phyloP scores from a whole-genome alignment of 768 basidiomycete species.

The Termitomyces sp. region DNA sequence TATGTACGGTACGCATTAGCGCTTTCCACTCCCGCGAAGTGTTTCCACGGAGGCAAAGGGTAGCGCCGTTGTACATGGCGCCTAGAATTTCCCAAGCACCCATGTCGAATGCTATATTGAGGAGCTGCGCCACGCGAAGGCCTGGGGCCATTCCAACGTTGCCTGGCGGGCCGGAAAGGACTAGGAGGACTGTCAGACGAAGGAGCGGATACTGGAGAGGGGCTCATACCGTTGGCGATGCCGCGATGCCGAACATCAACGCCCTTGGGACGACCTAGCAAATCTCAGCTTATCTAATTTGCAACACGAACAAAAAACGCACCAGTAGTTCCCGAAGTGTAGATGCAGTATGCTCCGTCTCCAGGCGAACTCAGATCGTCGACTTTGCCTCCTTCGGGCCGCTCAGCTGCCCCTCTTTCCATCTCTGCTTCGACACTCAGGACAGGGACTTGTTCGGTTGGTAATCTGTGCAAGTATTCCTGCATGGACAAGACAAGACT shows the following conservation, averaged over 20 bases:
- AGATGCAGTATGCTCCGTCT: conserved; percentile 56
- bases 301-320: neutral
- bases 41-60: conserved; percentile 51
- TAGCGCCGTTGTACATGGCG: conserved; percentile 47
- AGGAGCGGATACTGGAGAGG: neutral
- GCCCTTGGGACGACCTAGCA: conserved; percentile 52
- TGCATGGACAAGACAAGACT: conserved; percentile 38
- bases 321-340: conserved; percentile 48
- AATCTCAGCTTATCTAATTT: conserved; percentile 18
- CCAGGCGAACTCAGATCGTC: conserved; percentile 33
- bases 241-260: conserved; percentile 58
- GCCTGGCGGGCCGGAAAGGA: conserved; percentile 43
- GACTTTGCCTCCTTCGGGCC: conserved; percentile 29
- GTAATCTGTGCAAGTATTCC: conserved; percentile 38
- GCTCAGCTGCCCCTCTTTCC: conserved; percentile 22
- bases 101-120: conserved; percentile 69
- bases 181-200: conserved; percentile 15
- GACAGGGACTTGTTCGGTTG: conserved; percentile 16
- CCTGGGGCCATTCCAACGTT: conserved; percentile 58
- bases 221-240: conserved; percentile 46
- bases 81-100: conserved; percentile 61
- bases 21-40: conserved; percentile 45
- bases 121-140: conserved; percentile 51
- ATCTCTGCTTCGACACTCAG: conserved; percentile 30
- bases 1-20: conserved; percentile 46